Evolutionary conservation across 2,329 filamentous ascomycete species (phyloP).

Genomic region (Emergomyces pasteurianus): DNA sequence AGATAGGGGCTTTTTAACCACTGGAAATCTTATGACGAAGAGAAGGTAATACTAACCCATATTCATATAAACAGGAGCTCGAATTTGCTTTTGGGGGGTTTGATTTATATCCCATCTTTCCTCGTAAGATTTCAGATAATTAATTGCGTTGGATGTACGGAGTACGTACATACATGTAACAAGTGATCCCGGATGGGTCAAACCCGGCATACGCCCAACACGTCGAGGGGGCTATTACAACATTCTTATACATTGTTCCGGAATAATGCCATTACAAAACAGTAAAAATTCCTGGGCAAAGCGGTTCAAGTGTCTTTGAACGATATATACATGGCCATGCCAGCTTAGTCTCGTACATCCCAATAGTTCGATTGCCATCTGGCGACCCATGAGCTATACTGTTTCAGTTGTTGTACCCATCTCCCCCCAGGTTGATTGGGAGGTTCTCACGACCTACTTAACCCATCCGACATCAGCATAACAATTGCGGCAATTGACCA

Average conservation of each 20-base stretch:
- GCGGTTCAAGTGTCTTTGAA: too few relatives aligned
- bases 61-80: not conserved
- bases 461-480: too few relatives aligned
- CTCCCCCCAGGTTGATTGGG: too few relatives aligned
- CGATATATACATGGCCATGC: not conserved
- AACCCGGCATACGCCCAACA: not conserved
- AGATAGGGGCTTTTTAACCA: slow-evolving; percentile 74
- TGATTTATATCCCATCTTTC: not conserved
- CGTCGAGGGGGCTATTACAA: not conserved
- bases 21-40: slow-evolving; percentile 56
- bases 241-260: too few relatives aligned
- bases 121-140: not conserved
- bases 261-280: too few relatives aligned
- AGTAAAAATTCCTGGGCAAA: too few relatives aligned
- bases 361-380: not conserved
- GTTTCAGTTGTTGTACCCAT: too few relatives aligned
- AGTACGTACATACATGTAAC: not conserved
- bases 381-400: not conserved
- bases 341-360: not conserved
- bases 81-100: not conserved
- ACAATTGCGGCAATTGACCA: too few relatives aligned
- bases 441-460: not conserved
- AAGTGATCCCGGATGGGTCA: not conserved
- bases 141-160: not conserved
- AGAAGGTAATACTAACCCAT: slow-evolving; percentile 17